Conservation (phyloP, 1,284 basidiomycete species). For the Ganoderma leucocontextum region DNA sequence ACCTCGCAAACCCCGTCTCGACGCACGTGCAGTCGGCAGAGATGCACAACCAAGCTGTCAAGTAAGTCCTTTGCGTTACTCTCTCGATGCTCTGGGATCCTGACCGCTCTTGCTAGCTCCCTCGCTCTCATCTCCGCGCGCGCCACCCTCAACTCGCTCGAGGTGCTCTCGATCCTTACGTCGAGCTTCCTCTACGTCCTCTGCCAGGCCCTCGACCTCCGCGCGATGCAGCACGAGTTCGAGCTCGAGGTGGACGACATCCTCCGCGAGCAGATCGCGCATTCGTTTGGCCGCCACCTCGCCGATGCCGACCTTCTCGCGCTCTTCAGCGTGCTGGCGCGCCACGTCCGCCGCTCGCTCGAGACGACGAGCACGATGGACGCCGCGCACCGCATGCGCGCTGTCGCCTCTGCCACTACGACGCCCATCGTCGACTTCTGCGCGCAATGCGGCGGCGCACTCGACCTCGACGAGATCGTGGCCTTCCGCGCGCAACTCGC, state of each 20-base stretch:
- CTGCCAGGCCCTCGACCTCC: conserved; percentile 85
- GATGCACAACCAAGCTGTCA: conserved; percentile 90
- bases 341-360: conserved; percentile 58
- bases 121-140: conserved; percentile 83
- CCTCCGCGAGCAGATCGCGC: conserved; percentile 57
- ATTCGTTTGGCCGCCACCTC: conserved; percentile 54
- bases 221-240: conserved; percentile 76
- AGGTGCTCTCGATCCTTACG: conserved; percentile 77
- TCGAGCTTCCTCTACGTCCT: conserved; percentile 80
- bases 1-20: conserved; percentile 84
- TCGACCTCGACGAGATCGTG: conserved; percentile 48
- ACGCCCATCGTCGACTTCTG: conserved; percentile 68
- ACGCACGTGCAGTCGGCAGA: conserved; percentile 88
- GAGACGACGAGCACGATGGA: conserved; percentile 79
- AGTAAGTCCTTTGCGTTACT: conserved; percentile 55
- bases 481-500: conserved; percentile 62
- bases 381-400: conserved; percentile 67
- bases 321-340: conserved; percentile 48
- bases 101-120: conserved; percentile 56
- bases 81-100: background rate
- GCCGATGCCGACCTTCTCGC: conserved; percentile 43
- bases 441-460: conserved; percentile 45
- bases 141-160: conserved; percentile 78
- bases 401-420: conserved; percentile 68
- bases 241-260: conserved; percentile 56